Evolutionary conservation across 345 rosid genomes (phyloP).

Genomic region (Corchorus capsularis): DNA sequence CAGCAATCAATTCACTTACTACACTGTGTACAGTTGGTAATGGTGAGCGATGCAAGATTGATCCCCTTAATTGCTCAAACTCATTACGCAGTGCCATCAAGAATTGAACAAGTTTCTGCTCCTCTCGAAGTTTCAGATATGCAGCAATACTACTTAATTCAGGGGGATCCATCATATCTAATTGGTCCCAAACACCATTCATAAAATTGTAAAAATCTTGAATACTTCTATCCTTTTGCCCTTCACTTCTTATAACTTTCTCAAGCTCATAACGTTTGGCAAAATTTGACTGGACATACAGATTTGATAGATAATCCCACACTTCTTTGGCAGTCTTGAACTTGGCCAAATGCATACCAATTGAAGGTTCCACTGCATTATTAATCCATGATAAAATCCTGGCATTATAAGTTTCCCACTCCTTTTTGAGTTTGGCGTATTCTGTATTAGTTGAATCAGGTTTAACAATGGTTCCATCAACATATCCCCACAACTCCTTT

Average conservation of each 20-base stretch:
- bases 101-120: not conserved
- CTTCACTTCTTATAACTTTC: not conserved
- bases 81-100: not conserved
- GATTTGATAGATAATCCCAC: not conserved
- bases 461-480: too few relatives aligned
- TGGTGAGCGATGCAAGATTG: not conserved
- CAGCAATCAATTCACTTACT: not conserved
- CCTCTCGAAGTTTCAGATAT: too few relatives aligned
- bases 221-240: not conserved
- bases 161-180: not conserved
- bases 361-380: not conserved
- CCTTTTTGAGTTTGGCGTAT: too few relatives aligned
- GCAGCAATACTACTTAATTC: too few relatives aligned
- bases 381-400: too few relatives aligned
- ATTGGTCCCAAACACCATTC: not conserved
- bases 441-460: too few relatives aligned
- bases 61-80: not conserved
- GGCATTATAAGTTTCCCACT: too few relatives aligned
- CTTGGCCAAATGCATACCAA: not conserved
- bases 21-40: too few relatives aligned
- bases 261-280: not conserved
- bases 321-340: not conserved
- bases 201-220: not conserved
- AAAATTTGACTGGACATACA: not conserved
- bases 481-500: too few relatives aligned